These are phyloP conservation scores for Stromatinia cepivora DNA, from an alignment of 2,329 filamentous ascomycete genomes.

Conservation along the genomic window DNA sequence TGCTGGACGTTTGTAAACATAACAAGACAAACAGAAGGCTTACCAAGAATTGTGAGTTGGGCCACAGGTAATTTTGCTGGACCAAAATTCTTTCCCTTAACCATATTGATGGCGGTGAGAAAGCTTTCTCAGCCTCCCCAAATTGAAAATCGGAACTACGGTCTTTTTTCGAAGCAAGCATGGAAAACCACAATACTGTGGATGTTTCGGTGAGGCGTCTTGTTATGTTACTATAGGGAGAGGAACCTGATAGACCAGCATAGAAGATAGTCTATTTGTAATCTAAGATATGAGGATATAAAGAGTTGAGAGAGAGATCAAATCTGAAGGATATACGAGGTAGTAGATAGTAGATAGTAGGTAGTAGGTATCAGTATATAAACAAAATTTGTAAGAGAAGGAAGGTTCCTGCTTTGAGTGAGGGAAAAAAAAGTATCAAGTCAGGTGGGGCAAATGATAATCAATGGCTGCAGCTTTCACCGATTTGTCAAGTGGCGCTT, in stretches of 20 bases:
- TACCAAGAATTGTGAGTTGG: conserved; percentile 78
- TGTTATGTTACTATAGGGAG: too few relatives aligned
- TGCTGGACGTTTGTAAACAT: conserved; percentile 4
- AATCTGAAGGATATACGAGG: too few relatives aligned
- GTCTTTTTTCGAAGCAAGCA: not conserved
- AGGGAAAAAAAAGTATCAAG: not conserved
- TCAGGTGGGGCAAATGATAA: conserved; percentile 7
- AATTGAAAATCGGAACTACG: not conserved
- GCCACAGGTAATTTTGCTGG: conserved; percentile 67
- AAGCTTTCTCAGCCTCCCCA: not conserved
- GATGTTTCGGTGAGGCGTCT: not conserved
- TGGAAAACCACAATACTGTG: not conserved
- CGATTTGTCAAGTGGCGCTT: not conserved
- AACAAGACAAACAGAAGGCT: conserved; percentile 37
- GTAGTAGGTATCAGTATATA: not conserved
- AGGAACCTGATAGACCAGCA: not conserved
- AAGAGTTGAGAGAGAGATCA: not conserved
- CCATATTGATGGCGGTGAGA: conserved; percentile 25
- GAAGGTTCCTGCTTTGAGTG: not conserved
- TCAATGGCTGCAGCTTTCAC: not conserved
- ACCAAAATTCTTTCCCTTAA: conserved; percentile 35
- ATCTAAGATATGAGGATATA: not conserved
- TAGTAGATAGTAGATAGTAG: too few relatives aligned
- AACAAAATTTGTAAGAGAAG: conserved; percentile 2
- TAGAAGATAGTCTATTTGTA: not conserved